phyloP scores from a whole-genome alignment of 2,329 filamentous ascomycete genomes.

The Teratosphaeriaceae sp. region DNA sequence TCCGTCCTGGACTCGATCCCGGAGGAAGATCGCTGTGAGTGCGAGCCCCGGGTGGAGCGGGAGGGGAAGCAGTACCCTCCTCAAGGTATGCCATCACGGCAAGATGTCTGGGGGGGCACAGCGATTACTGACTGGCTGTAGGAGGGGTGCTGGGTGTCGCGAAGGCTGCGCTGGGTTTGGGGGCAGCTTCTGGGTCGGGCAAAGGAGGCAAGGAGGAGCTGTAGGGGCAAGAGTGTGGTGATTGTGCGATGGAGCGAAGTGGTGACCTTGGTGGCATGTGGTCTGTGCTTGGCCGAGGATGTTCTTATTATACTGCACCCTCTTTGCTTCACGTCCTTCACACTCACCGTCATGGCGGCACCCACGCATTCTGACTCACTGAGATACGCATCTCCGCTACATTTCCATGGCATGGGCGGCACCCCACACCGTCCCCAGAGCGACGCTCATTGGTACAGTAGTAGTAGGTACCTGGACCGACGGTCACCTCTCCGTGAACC shows the following conservation, averaged over 20 bases:
- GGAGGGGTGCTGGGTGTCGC: constrained; percentile 23
- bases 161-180: constrained; percentile 25
- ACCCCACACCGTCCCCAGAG: too few relatives aligned
- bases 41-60: constrained; percentile 55
- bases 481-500: too few relatives aligned
- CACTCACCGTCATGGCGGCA: too few relatives aligned
- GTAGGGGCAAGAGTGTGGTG: constrained; percentile 4
- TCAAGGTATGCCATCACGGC: constrained; percentile 38
- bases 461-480: too few relatives aligned
- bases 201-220: constrained; percentile 19
- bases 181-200: constrained; percentile 8
- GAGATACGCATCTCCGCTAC: too few relatives aligned
- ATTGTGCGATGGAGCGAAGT: background rate
- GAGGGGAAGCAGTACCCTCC: constrained; percentile 60
- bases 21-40: constrained; percentile 56
- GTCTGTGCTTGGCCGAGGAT: background rate
- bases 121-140: constrained; percentile 10
- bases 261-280: background rate
- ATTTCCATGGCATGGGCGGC: too few relatives aligned
- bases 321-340: too few relatives aligned
- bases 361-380: too few relatives aligned
- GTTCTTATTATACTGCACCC: too few relatives aligned
- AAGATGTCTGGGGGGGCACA: constrained; percentile 6
- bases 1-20: constrained; percentile 59
- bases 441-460: too few relatives aligned